These are phyloP conservation scores for Chalciporus chontae DNA, from an alignment of 768 basidiomycete species.

Conservation along the genomic window DNA sequence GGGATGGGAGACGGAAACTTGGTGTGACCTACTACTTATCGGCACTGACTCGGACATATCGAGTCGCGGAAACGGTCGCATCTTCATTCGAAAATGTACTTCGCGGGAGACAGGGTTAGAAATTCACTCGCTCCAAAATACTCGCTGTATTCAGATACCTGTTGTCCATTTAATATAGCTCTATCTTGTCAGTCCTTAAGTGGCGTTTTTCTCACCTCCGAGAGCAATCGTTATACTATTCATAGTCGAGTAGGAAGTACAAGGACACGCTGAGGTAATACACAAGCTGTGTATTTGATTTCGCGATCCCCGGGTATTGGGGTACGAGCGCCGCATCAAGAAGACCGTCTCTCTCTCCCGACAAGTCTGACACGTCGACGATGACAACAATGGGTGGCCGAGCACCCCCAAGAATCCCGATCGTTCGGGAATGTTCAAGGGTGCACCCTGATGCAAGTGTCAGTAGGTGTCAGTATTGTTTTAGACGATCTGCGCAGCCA, in stretches of 20 bases:
- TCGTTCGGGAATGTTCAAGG: not conserved
- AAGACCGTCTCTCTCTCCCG: not conserved
- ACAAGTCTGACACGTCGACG: too few species aligned
- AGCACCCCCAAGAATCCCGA: not conserved
- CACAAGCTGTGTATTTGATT: too few species aligned
- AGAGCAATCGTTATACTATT: not conserved
- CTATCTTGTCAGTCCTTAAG: too few species aligned
- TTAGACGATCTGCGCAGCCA: too few species aligned
- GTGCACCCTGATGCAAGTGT: not conserved
- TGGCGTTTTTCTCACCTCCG: too few species aligned
- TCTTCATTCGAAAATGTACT: constrained; percentile 3
- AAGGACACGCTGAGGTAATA: too few species aligned
- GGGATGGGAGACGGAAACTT: too few species aligned
- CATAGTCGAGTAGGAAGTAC: not conserved
- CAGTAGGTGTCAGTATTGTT: too few species aligned
- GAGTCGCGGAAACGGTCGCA: not conserved
- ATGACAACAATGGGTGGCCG: too few species aligned
- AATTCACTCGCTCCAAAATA: not conserved
- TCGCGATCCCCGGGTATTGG: not conserved
- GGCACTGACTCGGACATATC: not conserved
- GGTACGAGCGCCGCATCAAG: not conserved
- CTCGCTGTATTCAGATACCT: not conserved
- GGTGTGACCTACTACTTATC: not conserved
- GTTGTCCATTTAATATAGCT: not conserved
- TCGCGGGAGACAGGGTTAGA: constrained; percentile 12